Evolutionary conservation across 164 flowering plant genomes (phyloP), one percentile per base, ranked within the genome.

Genomic region (Chloranthus sessilifolius): DNA sequence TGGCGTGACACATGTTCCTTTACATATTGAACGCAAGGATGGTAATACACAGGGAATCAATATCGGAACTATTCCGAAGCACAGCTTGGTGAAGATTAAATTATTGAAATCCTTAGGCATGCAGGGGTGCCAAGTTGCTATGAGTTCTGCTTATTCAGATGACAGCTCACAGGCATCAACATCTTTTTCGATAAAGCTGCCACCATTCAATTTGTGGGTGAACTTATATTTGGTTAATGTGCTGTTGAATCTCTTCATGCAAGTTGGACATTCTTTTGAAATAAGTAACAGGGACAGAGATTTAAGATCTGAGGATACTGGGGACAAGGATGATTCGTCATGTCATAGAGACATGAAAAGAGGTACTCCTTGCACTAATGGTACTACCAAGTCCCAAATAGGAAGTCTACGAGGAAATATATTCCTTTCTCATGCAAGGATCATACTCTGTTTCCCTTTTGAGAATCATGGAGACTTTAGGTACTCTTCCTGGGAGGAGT

Each of bases 161-260:
- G 75, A 58, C 12, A 46, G 50, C 24, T 56, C 41, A 19, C 21
- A 22, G 3, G 68, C 72, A 54, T 54, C 74, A 31, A 52, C 62
- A 28, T 74, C 73, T 35, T 81, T 89, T 63, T 72, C 81, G 24
- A 39, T 87, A 58, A 58, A 76, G 57, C 63, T 94, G 44, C 87
- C 99, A 15, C 78, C 78, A 20, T 65, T 85, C 58, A 56, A 81
- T 53, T 61, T 81, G 30, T 94, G 97, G 99, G 69, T 83, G 37
- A 70, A 80, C 62, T 68, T 79, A 56, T 46, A 69, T 51, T 53
- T 76, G 42, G 53, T 85, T 10, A 70, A 66, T 26, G 52, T 43
- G 63, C 27, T 81, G 1, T 34, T 65, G 41, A 72, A 79, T 66
- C 64, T 87, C 40, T 47, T 58, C 20, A 72, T 62, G 55, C 70